Conservation (phyloP, 2,329 filamentous ascomycete genomes). For the Fusarium irregulare region DNA sequence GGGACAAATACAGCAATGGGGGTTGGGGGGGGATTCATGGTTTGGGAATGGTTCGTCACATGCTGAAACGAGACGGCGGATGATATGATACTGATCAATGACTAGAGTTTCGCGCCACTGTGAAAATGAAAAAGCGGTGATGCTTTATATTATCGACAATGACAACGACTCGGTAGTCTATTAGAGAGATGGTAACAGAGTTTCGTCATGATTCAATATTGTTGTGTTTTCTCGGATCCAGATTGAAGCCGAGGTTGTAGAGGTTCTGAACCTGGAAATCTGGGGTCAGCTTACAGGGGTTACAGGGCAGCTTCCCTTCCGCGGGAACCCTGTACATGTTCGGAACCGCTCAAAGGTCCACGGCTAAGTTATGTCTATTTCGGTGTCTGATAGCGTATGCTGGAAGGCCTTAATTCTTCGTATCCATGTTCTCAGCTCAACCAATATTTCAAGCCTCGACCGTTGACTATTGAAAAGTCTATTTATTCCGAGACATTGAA, state of each 20-base stretch:
- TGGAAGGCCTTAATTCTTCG: not conserved
- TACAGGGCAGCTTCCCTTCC: not conserved
- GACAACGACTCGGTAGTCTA: not conserved
- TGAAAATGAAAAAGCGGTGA: not conserved
- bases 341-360: not conserved
- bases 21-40: not conserved
- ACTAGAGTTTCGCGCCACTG: slow-evolving; percentile 27
- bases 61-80: not conserved
- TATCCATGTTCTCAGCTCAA: not conserved
- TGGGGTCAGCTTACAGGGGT: slow-evolving; percentile 29
- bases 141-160: not conserved
- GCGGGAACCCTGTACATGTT: slow-evolving; percentile 3
- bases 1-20: not conserved
- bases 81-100: not conserved
- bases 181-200: not conserved
- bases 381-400: not conserved
- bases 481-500: slow-evolving; percentile 3
- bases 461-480: slow-evolving; percentile 22
- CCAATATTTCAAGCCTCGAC: not conserved
- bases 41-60: slow-evolving; percentile 12
- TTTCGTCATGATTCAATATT: slow-evolving; percentile 9
- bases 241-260: slow-evolving; percentile 23
- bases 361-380: not conserved
- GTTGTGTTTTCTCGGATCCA: slow-evolving; percentile 1
- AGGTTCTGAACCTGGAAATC: slow-evolving; percentile 9